Conservation (phyloP, 1,284 basidiomycete species). For the Boletus austroedulis region DNA sequence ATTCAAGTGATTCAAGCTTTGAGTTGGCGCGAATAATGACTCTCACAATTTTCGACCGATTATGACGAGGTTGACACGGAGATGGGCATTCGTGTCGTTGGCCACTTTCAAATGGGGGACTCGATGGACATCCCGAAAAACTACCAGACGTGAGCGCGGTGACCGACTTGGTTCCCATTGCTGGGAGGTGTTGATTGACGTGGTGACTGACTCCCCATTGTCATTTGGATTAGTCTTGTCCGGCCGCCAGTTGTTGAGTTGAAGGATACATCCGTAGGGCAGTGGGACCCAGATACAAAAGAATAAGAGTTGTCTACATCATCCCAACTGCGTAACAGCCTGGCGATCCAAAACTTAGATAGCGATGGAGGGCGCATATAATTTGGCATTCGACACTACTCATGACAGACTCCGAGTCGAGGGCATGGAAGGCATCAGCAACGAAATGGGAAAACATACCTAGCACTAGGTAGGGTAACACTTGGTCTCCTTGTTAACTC, state of each 20-base stretch:
- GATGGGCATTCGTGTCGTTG: constrained; percentile 86
- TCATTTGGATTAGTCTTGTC: constrained; percentile 5
- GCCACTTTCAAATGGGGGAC: constrained; percentile 89
- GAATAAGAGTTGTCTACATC: constrained; percentile 24
- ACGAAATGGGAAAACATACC: neutral
- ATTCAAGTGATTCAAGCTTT: no score
- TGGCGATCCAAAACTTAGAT: no score
- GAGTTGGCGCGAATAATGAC: no score
- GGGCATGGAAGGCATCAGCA: neutral
- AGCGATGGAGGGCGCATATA: no score
- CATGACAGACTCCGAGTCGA: no score
- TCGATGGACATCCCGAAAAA: constrained; percentile 96
- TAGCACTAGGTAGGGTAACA: neutral
- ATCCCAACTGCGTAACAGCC: no score
- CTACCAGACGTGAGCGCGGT: constrained; percentile 84
- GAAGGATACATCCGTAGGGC: constrained; percentile 1
- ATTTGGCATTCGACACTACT: no score
- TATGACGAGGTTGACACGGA: constrained; percentile 77
- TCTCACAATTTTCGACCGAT: constrained; percentile 79
- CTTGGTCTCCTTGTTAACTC: neutral
- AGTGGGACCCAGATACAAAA: constrained; percentile 7
- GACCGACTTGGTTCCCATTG: neutral
- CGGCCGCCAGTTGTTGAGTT: neutral
- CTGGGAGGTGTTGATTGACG: neutral
- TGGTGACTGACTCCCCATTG: constrained; percentile 17